These are phyloP conservation scores for Thymus quinquecostatus DNA, from an alignment of 257 asterid species.

Conservation along the genomic window DNA sequence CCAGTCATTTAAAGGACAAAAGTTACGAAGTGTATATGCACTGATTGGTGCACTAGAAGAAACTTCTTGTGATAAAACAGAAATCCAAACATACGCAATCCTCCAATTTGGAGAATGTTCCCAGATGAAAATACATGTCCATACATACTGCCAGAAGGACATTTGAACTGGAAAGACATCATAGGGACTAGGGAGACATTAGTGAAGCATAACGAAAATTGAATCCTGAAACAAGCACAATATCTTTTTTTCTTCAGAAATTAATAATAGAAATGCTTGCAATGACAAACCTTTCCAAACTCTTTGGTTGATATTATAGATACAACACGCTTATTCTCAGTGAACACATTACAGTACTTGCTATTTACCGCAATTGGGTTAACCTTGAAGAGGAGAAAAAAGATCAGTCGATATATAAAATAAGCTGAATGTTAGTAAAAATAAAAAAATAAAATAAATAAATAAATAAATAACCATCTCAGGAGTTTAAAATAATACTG, in stretches of 20 bases:
- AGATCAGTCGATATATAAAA: conserved; percentile 32
- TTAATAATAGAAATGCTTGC: neutral
- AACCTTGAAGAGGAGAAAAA: conserved; percentile 60
- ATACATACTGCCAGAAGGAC: neutral
- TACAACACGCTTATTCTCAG: conserved; percentile 91
- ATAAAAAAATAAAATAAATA: no score
- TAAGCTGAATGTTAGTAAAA: conserved; percentile 14
- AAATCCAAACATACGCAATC: neutral
- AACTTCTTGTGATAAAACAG: neutral
- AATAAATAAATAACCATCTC: conserved; percentile 11
- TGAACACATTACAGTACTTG: conserved; percentile 98
- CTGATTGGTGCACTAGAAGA: conserved; percentile 11
- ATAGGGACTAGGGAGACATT: no score
- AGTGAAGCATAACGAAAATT: no score
- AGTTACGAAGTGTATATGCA: neutral
- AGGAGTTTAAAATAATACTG: conserved; percentile 50
- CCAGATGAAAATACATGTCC: neutral
- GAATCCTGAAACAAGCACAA: no score
- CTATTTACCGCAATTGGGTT: conserved; percentile 99
- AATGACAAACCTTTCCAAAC: conserved; percentile 87
- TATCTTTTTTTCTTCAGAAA: no score
- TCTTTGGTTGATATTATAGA: conserved; percentile 78
- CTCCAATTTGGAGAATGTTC: neutral
- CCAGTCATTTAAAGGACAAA: neutral
- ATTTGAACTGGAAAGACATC: neutral